Percentiles rank a stretch among this genome's conserved stretches.
phyloP scores from a whole-genome alignment of 257 asterid genomes.

The Solanum appendiculatum region DNA sequence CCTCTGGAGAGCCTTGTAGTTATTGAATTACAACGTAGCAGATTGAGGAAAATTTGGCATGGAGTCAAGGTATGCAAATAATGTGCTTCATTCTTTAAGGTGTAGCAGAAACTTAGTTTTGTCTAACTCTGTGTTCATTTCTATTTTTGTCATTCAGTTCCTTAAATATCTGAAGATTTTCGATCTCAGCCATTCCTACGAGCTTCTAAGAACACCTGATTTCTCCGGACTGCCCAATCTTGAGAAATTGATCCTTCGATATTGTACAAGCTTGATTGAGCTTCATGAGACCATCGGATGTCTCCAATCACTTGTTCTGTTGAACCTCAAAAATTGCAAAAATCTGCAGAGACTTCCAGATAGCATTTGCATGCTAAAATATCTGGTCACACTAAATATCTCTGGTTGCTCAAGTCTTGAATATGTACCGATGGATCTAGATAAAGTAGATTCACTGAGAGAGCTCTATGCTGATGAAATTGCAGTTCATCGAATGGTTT shows the following conservation, averaged over 20 bases:
- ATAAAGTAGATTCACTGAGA: not conserved
- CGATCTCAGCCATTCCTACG: conserved; percentile 9
- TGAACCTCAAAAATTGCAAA: conserved; percentile 13
- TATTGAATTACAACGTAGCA: conserved; percentile 12
- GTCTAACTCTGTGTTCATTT: not conserved
- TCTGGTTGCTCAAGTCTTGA: conserved; percentile 13
- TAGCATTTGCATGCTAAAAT: conserved; percentile 2
- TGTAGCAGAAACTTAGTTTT: not conserved
- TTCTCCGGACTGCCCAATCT: conserved; percentile 4
- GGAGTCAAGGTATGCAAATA: not conserved
- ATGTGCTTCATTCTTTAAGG: not conserved
- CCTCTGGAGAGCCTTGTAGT: conserved; percentile 4
- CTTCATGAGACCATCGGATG: conserved; percentile 9
- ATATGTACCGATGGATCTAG: not conserved
- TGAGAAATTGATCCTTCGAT: conserved; percentile 5
- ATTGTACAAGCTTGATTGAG: conserved; percentile 3
- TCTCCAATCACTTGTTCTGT: not conserved
- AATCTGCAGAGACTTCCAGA: conserved; percentile 4
- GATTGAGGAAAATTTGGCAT: conserved; percentile 6
- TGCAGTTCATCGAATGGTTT: not conserved
- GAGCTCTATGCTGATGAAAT: conserved; percentile 4
- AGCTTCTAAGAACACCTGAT: conserved; percentile 2
- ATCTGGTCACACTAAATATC: conserved; percentile 4
- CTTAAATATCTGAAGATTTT: conserved; percentile 4
- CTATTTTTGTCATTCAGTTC: not conserved